A percentile compares a stretch with the other conserved stretches of the same genome.
Evolutionary conservation across 768 basidiomycete species (phyloP).

Genomic region (Coprinopsis marcescibilis): DNA sequence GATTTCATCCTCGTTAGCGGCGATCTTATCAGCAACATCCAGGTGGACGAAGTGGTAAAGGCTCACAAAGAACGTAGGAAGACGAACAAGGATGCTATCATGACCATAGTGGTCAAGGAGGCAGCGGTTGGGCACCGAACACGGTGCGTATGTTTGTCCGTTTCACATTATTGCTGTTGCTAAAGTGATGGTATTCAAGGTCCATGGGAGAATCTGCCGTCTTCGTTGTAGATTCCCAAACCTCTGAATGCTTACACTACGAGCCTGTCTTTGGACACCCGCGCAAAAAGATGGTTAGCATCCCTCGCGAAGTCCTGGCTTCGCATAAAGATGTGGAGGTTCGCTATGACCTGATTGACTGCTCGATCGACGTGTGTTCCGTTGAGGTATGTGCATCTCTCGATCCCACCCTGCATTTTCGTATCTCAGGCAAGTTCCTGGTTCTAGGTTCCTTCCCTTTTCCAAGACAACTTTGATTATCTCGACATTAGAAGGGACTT

Average conservation of each 20-base stretch:
- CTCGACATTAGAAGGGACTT: conserved; percentile 89
- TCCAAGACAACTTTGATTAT: conserved; percentile 99
- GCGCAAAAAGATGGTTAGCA: conserved; percentile 46
- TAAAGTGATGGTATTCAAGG: conserved; percentile 28
- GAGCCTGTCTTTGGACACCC: conserved; percentile 72
- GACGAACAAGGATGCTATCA: conserved; percentile 87
- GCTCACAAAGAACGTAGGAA: conserved; percentile 84
- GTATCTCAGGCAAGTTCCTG: neutral
- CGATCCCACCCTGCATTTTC: conserved; percentile 1
- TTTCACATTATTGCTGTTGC: conserved; percentile 4
- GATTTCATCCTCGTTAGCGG: conserved; percentile 92
- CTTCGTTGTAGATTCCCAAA: conserved; percentile 71
- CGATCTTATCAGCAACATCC: conserved; percentile 89
- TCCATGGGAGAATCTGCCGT: conserved; percentile 69
- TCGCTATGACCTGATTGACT: conserved; percentile 83
- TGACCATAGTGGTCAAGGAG: conserved; percentile 93
- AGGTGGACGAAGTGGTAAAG: conserved; percentile 83
- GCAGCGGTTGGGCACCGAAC: conserved; percentile 67
- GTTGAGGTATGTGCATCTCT: conserved; percentile 59
- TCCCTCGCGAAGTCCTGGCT: conserved; percentile 75
- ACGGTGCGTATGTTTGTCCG: conserved; percentile 39
- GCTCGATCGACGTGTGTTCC: conserved; percentile 89
- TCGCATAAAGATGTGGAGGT: conserved; percentile 79
- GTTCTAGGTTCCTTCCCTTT: conserved; percentile 76
- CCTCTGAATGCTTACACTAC: conserved; percentile 81